Base-by-base conservation (phyloP, 345 rosid genomes). In the Camelina neglecta region DNA sequence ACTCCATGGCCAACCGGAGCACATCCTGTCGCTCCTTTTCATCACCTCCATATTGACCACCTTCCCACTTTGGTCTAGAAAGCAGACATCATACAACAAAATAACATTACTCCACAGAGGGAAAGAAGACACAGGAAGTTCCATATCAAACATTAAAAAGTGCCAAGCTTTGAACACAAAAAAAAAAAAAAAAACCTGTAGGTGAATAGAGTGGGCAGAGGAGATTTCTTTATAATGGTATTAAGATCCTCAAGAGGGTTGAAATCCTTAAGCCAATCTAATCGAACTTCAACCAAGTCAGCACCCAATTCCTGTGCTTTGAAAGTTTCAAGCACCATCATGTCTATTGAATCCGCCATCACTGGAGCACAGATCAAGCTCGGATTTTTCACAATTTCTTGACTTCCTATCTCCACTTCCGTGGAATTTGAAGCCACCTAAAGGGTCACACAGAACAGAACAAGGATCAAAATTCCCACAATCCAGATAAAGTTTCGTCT, bases 41-140 rank as follows among this genome's bases (percentile, higher is more conserved):
- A 74, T 89, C 98, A 55, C 96, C 98, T 51, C 81, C 96, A 74
- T 94, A 92, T 20, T 81, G 86, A 60, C 98, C 98, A 31, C 96
- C 98, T 82, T 94, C 98, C 98, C 98, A 92, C 65, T 70, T 87
- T 54, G 97, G 97, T 72, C 98, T 94, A 79, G 1, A 76, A 35
- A 80, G 9, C 18, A 69, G 8, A 29, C 71, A 29, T 21, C 9
- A 81, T 4, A 55, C 23, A 68, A 51, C 16, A 8, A 65, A 69
- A 20, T 1, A 42, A 23, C 63, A 69, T 48, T 56, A 67, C 47
- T 55, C 41, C 0, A 48, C 5, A 21, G n/a, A 71, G 29, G 48
- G 31, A 42, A 20, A 58, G 15, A 59, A 59, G 44, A 45, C 36
- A 33, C 29, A n/a, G 10, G 6, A 69, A 26, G 55, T 69, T 45